Evolutionary conservation across 2,329 filamentous ascomycete genomes (phyloP).

Genomic region (Fusarium pseudocircinatum): DNA sequence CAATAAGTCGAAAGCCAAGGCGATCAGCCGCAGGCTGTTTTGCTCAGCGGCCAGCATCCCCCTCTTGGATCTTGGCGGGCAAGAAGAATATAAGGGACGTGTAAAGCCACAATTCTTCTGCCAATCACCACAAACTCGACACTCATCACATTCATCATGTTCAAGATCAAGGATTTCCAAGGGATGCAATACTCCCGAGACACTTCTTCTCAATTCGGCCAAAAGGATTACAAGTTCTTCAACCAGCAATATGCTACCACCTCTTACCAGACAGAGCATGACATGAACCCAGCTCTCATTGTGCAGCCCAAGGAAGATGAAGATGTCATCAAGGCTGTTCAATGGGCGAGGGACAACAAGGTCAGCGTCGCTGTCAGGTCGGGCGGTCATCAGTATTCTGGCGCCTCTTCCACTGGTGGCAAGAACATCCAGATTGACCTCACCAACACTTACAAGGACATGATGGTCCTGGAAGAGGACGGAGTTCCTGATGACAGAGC

Average conservation of each 20-base stretch:
- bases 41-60: background rate
- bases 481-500: constrained; percentile 44
- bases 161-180: constrained; percentile 31
- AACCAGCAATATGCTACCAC: constrained; percentile 56
- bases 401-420: constrained; percentile 56
- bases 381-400: constrained; percentile 61
- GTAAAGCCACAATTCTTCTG: background rate
- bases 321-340: constrained; percentile 53
- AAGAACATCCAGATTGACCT: constrained; percentile 59
- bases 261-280: constrained; percentile 51
- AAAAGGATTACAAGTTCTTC: constrained; percentile 29
- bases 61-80: background rate
- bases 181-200: constrained; percentile 40
- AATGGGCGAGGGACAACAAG: constrained; percentile 52
- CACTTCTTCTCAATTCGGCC: constrained; percentile 4
- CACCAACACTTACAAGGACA: constrained; percentile 47
- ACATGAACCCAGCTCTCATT: constrained; percentile 57
- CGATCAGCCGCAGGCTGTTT: background rate
- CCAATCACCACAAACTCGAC: background rate
- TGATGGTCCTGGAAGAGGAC: constrained; percentile 40
- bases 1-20: background rate
- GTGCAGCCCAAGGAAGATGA: constrained; percentile 54
- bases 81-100: background rate
- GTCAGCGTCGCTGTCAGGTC: constrained; percentile 57
- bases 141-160: constrained; percentile 10